These are phyloP conservation scores for Tuber brumale DNA, from an alignment of 495 filamentous ascomycete genomes.

Conservation along the genomic window DNA sequence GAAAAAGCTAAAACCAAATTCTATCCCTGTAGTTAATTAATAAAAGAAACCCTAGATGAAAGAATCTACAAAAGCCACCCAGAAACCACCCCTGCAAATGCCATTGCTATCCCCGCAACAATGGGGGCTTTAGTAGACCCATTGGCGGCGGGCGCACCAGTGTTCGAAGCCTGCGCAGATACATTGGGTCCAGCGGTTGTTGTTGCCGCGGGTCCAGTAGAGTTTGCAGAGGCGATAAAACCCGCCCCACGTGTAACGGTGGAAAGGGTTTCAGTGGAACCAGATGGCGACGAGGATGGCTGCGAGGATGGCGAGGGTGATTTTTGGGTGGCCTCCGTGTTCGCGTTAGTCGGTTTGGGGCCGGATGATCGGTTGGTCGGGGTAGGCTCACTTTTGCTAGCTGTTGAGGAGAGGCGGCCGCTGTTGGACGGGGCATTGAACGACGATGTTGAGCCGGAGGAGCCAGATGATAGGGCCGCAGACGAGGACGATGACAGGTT, in stretches of 20 bases:
- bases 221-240: constrained; percentile 24
- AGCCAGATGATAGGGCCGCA: constrained; percentile 46
- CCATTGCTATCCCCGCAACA: constrained; percentile 23
- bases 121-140: background rate
- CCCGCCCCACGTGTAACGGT: constrained; percentile 15
- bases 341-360: constrained; percentile 31
- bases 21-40: background rate
- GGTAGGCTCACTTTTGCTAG: constrained; percentile 39
- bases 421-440: constrained; percentile 47
- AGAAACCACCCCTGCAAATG: constrained; percentile 35
- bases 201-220: constrained; percentile 5
- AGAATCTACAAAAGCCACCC: constrained; percentile 41
- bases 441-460: constrained; percentile 52
- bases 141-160: background rate
- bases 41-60: constrained; percentile 8
- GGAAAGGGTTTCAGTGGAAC: constrained; percentile 21
- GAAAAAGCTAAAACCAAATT: background rate
- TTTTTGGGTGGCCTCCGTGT: constrained; percentile 39
- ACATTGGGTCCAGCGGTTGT: background rate
- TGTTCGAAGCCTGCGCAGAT: constrained; percentile 15
- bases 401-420: constrained; percentile 28
- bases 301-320: constrained; percentile 36
- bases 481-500: constrained; percentile 46
- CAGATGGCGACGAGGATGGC: constrained; percentile 25
- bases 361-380: constrained; percentile 24